Conservation (phyloP, 768 basidiomycete genomes). For the Mycena amicta region DNA sequence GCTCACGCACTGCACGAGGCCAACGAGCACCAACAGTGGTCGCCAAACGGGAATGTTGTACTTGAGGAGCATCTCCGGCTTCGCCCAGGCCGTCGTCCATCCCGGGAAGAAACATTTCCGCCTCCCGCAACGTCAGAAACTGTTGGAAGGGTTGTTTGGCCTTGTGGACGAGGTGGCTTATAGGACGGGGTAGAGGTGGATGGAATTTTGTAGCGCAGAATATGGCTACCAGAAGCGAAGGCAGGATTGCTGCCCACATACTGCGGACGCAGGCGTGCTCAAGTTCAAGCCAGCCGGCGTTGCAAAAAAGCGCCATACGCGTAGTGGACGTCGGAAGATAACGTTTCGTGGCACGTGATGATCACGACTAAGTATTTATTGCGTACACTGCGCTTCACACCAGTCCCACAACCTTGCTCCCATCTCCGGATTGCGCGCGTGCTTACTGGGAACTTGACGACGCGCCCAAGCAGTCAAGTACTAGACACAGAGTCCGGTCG, state of each 20-base stretch:
- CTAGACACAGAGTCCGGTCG: conserved; percentile 4
- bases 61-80: neutral
- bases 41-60: neutral
- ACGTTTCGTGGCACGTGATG: neutral
- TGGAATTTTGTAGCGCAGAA: neutral
- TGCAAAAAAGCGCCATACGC: conserved; percentile 29
- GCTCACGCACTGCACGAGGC: neutral
- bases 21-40: neutral
- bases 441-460: conserved; percentile 21
- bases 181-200: neutral
- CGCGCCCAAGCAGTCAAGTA: conserved; percentile 32
- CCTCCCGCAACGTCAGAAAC: neutral
- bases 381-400: conserved; percentile 25
- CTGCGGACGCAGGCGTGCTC: neutral
- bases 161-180: neutral
- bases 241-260: neutral
- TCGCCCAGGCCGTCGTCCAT: no score
- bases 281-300: neutral
- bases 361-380: neutral
- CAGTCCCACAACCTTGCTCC: conserved; percentile 29
- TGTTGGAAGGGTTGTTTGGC: neutral
- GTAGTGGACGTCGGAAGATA: neutral
- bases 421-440: conserved; percentile 23
- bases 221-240: neutral
- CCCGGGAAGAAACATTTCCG: neutral